Evolutionary conservation across 2,329 filamentous ascomycete species (phyloP).

Genomic region (Trichocomaceae sp.): DNA sequence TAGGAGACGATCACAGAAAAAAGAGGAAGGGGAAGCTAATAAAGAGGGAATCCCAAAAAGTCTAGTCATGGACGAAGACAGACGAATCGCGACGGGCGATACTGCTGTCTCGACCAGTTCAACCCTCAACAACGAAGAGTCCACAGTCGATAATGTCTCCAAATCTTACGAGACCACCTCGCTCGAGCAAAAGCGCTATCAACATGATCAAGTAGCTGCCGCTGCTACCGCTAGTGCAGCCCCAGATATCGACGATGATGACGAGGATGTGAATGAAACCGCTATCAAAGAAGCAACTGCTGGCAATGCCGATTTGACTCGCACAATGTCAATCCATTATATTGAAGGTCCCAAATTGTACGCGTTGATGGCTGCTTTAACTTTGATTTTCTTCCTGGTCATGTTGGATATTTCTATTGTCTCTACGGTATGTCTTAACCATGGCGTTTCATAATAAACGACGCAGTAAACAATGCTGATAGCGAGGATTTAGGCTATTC

Average conservation of each 20-base stretch:
- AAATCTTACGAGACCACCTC: background rate
- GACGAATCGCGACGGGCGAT: background rate
- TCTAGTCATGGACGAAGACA: background rate
- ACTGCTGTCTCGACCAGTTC: background rate
- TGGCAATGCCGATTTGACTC: background rate
- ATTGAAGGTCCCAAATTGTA: constrained; percentile 16
- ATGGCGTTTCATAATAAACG: too few relatives aligned
- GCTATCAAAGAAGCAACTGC: constrained; percentile 4
- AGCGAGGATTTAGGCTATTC: constrained; percentile 33
- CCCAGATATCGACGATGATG: background rate
- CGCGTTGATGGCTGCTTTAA: constrained; percentile 29
- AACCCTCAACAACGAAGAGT: constrained; percentile 2
- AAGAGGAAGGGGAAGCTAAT: background rate
- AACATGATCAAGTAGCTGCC: background rate
- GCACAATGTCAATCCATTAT: constrained; percentile 11
- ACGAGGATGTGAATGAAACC: background rate
- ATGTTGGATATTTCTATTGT: constrained; percentile 49
- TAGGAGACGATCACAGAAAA: background rate
- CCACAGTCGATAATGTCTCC: background rate
- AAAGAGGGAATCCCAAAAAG: background rate
- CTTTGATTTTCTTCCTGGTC: constrained; percentile 41
- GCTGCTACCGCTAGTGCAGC: background rate
- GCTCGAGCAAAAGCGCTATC: background rate
- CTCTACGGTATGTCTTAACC: constrained; percentile 34
- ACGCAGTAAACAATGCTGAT: background rate